A percentile compares a stretch with the other conserved stretches of the same genome.
Evolutionary conservation across 495 filamentous ascomycete species (phyloP).

Genomic region (Hypoxylon intermedium): DNA sequence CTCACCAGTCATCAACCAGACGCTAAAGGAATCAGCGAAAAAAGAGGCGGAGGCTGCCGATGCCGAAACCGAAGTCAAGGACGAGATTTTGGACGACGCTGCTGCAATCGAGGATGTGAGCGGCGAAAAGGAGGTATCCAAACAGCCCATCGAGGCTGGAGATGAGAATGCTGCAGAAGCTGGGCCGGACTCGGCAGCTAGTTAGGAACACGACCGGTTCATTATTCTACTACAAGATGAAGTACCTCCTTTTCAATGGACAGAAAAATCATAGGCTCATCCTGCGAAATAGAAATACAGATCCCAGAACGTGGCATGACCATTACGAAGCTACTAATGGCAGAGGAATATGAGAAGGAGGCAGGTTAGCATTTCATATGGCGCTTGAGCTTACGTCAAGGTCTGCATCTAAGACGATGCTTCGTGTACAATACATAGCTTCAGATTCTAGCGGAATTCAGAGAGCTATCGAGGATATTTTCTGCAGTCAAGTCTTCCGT

Average conservation of each 20-base stretch:
- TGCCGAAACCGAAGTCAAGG: slow-evolving; percentile 35
- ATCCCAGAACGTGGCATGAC: neutral
- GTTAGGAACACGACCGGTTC: neutral
- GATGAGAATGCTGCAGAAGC: neutral
- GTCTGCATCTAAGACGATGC: neutral
- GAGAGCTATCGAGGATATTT: neutral
- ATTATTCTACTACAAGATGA: no score
- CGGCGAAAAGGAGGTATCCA: slow-evolving; percentile 10
- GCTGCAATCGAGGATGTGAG: slow-evolving; percentile 16
- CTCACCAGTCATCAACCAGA: slow-evolving; percentile 69
- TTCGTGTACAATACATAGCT: slow-evolving; percentile 15
- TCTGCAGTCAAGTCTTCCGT: neutral
- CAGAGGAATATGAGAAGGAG: neutral
- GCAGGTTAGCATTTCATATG: no score
- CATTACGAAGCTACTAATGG: neutral
- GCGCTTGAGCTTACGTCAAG: slow-evolving; percentile 2
- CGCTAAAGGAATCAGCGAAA: slow-evolving; percentile 53
- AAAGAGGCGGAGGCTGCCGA: slow-evolving; percentile 38
- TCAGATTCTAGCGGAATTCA: slow-evolving; percentile 7
- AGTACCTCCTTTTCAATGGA: no score
- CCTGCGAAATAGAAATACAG: no score
- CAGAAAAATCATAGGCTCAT: no score
- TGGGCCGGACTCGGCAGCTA: neutral
- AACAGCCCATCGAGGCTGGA: slow-evolving; percentile 5
- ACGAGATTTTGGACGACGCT: slow-evolving; percentile 26